phyloP scores from a whole-genome alignment of 2,329 filamentous ascomycete species.

The Hypomyces rosellus region DNA sequence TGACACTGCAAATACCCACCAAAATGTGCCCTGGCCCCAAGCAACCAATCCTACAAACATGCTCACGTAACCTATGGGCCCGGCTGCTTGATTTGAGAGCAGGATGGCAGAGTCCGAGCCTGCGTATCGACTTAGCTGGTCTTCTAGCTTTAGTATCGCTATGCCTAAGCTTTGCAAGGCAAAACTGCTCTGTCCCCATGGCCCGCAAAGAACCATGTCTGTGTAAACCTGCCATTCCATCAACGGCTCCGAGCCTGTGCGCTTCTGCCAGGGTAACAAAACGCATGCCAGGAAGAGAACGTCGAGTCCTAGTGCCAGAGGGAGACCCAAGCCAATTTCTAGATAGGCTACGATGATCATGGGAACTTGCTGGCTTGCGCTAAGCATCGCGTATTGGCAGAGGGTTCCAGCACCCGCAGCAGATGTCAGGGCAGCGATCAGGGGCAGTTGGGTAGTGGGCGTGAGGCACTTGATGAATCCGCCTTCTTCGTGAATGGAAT shows the following conservation, averaged over 20 bases:
- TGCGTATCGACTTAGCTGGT: neutral
- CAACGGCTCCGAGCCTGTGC: neutral
- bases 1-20: constrained; percentile 34
- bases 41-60: constrained; percentile 30
- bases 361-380: constrained; percentile 26
- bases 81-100: constrained; percentile 26
- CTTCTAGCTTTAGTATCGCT: constrained; percentile 18
- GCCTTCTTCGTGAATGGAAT: constrained; percentile 26
- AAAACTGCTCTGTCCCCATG: constrained; percentile 33
- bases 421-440: constrained; percentile 33
- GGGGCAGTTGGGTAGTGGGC: constrained; percentile 29
- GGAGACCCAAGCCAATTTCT: constrained; percentile 28
- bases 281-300: constrained; percentile 28
- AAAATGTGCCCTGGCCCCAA: constrained; percentile 36
- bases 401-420: constrained; percentile 30
- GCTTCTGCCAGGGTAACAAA: constrained; percentile 18
- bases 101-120: neutral
- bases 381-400: constrained; percentile 23
- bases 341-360: constrained; percentile 35
- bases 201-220: constrained; percentile 35
- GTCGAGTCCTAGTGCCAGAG: constrained; percentile 26
- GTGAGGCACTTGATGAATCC: constrained; percentile 24
- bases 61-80: constrained; percentile 26
- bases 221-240: constrained; percentile 21
- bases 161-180: constrained; percentile 32